These are phyloP conservation scores for Lolium rigidum DNA, from an alignment of 176 grass and related monocot genomes.

Conservation along the genomic window DNA sequence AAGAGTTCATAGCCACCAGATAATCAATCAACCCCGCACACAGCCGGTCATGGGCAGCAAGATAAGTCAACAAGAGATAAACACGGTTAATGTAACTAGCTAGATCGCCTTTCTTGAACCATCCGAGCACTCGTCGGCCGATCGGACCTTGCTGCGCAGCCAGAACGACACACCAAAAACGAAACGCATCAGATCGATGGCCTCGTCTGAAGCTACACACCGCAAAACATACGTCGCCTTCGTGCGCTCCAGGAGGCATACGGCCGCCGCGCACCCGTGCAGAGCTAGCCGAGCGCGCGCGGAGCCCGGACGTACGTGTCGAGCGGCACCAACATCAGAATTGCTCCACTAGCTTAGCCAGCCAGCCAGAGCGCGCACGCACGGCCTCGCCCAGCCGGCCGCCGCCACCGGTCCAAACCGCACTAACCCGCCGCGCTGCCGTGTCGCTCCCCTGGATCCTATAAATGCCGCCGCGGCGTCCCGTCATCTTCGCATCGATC, in stretches of 20 bases:
- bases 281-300: no score
- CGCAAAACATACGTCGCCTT: neutral
- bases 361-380: neutral
- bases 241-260: neutral
- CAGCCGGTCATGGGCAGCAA: neutral
- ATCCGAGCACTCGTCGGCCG: neutral
- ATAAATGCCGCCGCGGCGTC: constrained; percentile 41
- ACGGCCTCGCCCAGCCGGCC: constrained; percentile 12
- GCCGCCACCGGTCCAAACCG: constrained; percentile 33
- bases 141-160: neutral
- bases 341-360: constrained; percentile 37
- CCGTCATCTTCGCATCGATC: constrained; percentile 15
- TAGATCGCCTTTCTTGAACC: neutral
- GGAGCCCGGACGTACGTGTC: constrained; percentile 37
- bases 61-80: neutral
- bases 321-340: neutral
- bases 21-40: neutral
- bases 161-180: neutral
- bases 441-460: neutral
- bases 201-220: neutral
- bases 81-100: neutral
- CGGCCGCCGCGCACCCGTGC: neutral
- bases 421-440: constrained; percentile 12
- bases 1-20: neutral
- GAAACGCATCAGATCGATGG: neutral